phyloP scores from a whole-genome alignment of 495 filamentous ascomycete species.

The Penicillium daleae region DNA sequence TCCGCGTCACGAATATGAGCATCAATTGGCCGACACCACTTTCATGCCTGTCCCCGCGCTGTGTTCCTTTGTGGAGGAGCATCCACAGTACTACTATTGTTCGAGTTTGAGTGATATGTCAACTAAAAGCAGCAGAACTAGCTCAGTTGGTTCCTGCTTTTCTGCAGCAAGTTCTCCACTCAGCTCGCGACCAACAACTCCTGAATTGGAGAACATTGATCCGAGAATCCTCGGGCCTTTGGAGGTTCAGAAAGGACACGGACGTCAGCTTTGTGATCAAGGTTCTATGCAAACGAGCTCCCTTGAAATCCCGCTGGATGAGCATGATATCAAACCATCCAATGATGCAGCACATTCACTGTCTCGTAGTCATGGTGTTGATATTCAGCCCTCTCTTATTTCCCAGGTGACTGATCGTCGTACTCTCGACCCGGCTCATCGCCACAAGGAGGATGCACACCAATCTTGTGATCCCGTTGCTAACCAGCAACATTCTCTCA shows the following conservation, averaged over 20 bases:
- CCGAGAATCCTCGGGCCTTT: conserved; percentile 18
- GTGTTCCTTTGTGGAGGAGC: conserved; percentile 11
- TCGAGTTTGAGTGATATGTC: conserved; percentile 6
- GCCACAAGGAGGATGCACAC: too few species aligned
- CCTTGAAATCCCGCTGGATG: conserved; percentile 7
- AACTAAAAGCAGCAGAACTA: conserved; percentile 18
- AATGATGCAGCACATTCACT: background rate
- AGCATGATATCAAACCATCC: conserved; percentile 5
- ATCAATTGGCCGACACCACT: conserved; percentile 13
- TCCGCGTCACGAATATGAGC: conserved; percentile 15
- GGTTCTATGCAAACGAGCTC: conserved; percentile 1
- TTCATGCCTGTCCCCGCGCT: conserved; percentile 14
- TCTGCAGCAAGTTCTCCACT: conserved; percentile 14
- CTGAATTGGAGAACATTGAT: conserved; percentile 23
- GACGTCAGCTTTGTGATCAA: conserved; percentile 9
- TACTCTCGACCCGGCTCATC: too few species aligned
- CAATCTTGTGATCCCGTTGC: too few species aligned
- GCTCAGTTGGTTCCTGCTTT: conserved; percentile 16
- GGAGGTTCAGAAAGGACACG: background rate
- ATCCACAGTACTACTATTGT: conserved; percentile 16
- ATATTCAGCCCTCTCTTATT: conserved; percentile 1
- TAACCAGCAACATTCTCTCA: too few species aligned
- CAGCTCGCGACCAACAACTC: conserved; percentile 20
- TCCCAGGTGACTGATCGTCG: too few species aligned
- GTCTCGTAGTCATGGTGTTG: conserved; percentile 6